phyloP scores from a whole-genome alignment of 2,329 filamentous ascomycete genomes.

The Sclerotinia glacialis region DNA sequence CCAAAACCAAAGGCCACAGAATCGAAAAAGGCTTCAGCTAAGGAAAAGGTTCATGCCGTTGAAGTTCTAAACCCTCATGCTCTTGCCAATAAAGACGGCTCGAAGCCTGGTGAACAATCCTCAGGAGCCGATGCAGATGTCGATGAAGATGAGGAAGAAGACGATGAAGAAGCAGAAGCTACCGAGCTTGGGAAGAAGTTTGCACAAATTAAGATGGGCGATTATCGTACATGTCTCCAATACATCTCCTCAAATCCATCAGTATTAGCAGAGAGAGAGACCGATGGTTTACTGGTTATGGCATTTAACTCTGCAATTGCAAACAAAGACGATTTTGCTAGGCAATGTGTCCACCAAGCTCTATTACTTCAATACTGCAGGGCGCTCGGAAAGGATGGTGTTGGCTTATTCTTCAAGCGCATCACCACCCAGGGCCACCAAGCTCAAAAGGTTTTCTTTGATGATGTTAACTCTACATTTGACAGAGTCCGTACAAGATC shows the following conservation, averaged over 20 bases:
- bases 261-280: constrained; percentile 80
- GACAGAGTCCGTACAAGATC: constrained; percentile 71
- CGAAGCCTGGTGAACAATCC: constrained; percentile 45
- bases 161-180: constrained; percentile 72
- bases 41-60: constrained; percentile 51
- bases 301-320: constrained; percentile 87
- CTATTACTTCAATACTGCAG: constrained; percentile 93
- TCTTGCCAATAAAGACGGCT: constrained; percentile 43
- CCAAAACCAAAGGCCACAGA: constrained; percentile 28
- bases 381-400: constrained; percentile 81
- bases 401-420: constrained; percentile 91
- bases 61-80: constrained; percentile 73
- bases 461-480: constrained; percentile 90
- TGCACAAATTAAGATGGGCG: constrained; percentile 69
- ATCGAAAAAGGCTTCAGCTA: constrained; percentile 39
- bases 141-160: constrained; percentile 58
- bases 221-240: constrained; percentile 69
- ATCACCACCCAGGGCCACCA: constrained; percentile 88
- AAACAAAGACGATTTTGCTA: constrained; percentile 69
- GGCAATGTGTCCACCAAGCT: constrained; percentile 89
- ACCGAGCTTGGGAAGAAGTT: constrained; percentile 79
- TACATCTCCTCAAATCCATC: constrained; percentile 78
- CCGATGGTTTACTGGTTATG: constrained; percentile 84
- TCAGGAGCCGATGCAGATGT: constrained; percentile 63
- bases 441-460: constrained; percentile 84